Base-by-base conservation (phyloP, 2,329 filamentous ascomycete genomes). In the Ophiostoma himal-ulmi region DNA sequence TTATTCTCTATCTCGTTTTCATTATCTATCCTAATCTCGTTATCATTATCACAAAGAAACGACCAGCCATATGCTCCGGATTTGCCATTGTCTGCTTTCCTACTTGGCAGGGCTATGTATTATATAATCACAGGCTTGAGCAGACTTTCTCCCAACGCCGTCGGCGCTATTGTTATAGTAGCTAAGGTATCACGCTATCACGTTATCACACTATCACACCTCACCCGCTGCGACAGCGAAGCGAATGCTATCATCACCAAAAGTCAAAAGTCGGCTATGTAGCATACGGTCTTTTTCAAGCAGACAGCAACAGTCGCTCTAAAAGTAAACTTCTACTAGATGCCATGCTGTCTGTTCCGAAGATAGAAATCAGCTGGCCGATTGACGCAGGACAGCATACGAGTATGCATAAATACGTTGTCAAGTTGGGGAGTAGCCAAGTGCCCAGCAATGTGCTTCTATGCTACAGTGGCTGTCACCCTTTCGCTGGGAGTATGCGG, bases 1-100 rank as follows among this genome's bases (percentile, higher is more conserved):
- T 57, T 57, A 57, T 57, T 57, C 11, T 57, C 52, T 57, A 57
- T 57, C 52, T 57, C 22, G 52, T 57, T 26, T 57, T n/a, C 26
- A 26, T 57, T 57, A 57, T 57, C 52, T 57, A 57, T 57, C 52
- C 52, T n/a, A 4, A 57, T 57, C 52, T 57, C 52, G 52, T 57
- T 57, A 57, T 26, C 52, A 57, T 57, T 57, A 57, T 26, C 22
- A 57, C 52, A 48, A n/a, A 57, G 52, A 57, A 26, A 26, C 52
- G n/a, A 3, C 52, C 52, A 26, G 52, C 52, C 52, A 26, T 26
- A 10, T 57, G 52, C 52, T 48, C 44, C 44, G 44, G 44, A 48
- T 6, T 48, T 48, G 44, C 14, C 44, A 48, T 20, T 48, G 17
- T 17, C 41, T 48, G 44, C 14, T 17, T 57, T 10, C n/a, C 10